A percentile compares a stretch with the other conserved stretches of the same genome.
These are phyloP conservation scores for Pseudopithomyces chartarum DNA, from an alignment of 2,329 filamentous ascomycete species.

Conservation along the genomic window DNA sequence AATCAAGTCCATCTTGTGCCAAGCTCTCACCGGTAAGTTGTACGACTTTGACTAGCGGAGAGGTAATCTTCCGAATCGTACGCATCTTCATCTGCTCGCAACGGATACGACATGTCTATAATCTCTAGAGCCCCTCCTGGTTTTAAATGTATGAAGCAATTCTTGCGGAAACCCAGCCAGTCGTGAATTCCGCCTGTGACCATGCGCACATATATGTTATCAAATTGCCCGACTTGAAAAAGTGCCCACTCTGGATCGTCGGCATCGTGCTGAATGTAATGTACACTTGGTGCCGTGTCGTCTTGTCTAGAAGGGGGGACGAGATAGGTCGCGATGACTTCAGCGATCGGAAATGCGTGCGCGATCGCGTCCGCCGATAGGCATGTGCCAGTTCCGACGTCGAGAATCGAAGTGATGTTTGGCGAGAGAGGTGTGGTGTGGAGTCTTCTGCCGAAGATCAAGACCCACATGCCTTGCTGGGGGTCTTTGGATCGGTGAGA, in stretches of 20 bases:
- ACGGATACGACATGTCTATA: slow-evolving; percentile 35
- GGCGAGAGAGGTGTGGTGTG: slow-evolving; percentile 5
- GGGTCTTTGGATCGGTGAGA: not conserved
- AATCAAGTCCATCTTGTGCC: not conserved
- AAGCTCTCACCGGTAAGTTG: not conserved
- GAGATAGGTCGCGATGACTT: slow-evolving; percentile 1
- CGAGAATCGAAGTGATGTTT: not conserved
- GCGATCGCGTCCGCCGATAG: not conserved
- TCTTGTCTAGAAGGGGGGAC: not conserved
- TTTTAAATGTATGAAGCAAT: slow-evolving; percentile 41
- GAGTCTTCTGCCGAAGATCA: slow-evolving; percentile 1
- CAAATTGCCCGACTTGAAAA: slow-evolving; percentile 45
- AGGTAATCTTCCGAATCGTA: not conserved
- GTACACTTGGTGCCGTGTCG: not conserved
- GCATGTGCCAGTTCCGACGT: slow-evolving; percentile 2
- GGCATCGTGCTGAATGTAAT: slow-evolving; percentile 1
- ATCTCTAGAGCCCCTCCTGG: slow-evolving; percentile 55
- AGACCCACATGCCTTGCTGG: slow-evolving; percentile 2
- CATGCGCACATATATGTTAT: slow-evolving; percentile 59
- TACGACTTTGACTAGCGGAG: not conserved
- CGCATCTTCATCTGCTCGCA: not conserved
- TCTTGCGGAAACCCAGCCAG: slow-evolving; percentile 53
- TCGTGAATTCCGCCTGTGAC: slow-evolving; percentile 57
- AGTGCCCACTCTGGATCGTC: slow-evolving; percentile 1
- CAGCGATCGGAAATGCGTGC: not conserved